Evolutionary conservation across 2,329 filamentous ascomycete species (phyloP).

Genomic region (Microdochium bolleyi): DNA sequence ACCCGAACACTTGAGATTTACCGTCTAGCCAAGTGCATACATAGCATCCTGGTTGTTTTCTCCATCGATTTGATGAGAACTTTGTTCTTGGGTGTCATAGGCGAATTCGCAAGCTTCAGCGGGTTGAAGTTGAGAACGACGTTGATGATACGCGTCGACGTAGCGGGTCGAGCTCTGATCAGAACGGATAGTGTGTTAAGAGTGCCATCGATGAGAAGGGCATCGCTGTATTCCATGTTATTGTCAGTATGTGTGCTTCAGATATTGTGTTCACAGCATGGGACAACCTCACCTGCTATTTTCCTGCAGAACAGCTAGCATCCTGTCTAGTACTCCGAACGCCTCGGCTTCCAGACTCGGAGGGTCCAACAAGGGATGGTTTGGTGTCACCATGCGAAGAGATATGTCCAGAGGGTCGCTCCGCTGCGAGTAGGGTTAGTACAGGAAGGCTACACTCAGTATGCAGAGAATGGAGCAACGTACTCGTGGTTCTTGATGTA

Average conservation of each 20-base stretch:
- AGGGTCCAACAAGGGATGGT: conserved; percentile 72
- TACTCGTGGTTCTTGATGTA: conserved; percentile 77
- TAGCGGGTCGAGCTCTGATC: conserved; percentile 71
- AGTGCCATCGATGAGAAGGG: conserved; percentile 81
- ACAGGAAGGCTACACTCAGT: conserved; percentile 4
- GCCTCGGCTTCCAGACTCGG: conserved; percentile 87
- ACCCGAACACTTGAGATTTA: conserved; percentile 25
- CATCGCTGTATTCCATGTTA: conserved; percentile 54
- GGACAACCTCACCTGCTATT: conserved; percentile 59
- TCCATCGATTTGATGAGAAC: conserved; percentile 91
- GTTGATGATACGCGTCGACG: conserved; percentile 78
- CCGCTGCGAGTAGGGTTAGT: conserved; percentile 26
- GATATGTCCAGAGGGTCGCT: conserved; percentile 64
- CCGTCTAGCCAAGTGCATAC: conserved; percentile 78
- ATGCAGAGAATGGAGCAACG: conserved; percentile 21
- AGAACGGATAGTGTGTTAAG: conserved; percentile 81
- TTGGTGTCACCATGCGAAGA: conserved; percentile 73
- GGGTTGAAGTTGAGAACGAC: conserved; percentile 89
- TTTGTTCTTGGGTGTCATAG: conserved; percentile 69
- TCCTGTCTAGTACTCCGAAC: conserved; percentile 79
- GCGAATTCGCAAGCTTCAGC: conserved; percentile 67
- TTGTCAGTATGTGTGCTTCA: conserved; percentile 2
- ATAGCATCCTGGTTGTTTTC: conserved; percentile 76
- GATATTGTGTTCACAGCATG: conserved; percentile 1
- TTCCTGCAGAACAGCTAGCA: conserved; percentile 80